These are phyloP conservation scores for Arthrobotrys iridis DNA, from an alignment of 2,329 filamentous ascomycete genomes.

Conservation along the genomic window DNA sequence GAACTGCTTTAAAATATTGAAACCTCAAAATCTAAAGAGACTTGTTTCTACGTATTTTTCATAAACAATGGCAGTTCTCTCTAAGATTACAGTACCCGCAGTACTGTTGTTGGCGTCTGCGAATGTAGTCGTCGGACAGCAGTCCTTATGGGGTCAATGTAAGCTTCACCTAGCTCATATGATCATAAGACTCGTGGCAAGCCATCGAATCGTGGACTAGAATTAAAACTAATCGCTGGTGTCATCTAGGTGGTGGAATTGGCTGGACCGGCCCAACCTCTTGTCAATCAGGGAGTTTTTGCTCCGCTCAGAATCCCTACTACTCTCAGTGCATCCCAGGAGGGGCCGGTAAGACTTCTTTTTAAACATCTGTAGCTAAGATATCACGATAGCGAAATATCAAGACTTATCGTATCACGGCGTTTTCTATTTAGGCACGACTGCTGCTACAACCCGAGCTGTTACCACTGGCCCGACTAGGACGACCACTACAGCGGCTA, in stretches of 20 bases:
- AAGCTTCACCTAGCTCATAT: background rate
- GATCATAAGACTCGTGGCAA: too few species aligned
- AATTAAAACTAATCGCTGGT: too few species aligned
- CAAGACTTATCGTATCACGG: background rate
- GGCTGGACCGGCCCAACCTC: constrained; percentile 54
- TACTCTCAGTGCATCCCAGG: constrained; percentile 57
- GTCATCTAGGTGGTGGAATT: constrained; percentile 63
- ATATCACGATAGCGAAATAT: background rate
- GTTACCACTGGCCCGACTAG: background rate
- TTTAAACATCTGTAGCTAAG: background rate
- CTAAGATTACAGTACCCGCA: background rate
- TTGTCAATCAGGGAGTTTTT: constrained; percentile 55
- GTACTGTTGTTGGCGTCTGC: background rate
- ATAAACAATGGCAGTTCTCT: background rate
- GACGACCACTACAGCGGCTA: constrained; percentile 1
- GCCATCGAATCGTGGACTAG: too few species aligned
- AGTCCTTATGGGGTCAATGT: background rate
- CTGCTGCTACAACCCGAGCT: background rate
- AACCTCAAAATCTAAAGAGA: too few species aligned
- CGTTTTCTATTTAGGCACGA: background rate
- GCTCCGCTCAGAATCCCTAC: constrained; percentile 53
- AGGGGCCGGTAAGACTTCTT: constrained; percentile 22
- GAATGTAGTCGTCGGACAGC: background rate
- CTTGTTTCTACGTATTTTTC: too few species aligned
- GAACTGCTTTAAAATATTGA: too few species aligned